These are phyloP conservation scores for Casuarina glauca DNA, from an alignment of 306 rosid genomes.

Conservation along the genomic window DNA sequence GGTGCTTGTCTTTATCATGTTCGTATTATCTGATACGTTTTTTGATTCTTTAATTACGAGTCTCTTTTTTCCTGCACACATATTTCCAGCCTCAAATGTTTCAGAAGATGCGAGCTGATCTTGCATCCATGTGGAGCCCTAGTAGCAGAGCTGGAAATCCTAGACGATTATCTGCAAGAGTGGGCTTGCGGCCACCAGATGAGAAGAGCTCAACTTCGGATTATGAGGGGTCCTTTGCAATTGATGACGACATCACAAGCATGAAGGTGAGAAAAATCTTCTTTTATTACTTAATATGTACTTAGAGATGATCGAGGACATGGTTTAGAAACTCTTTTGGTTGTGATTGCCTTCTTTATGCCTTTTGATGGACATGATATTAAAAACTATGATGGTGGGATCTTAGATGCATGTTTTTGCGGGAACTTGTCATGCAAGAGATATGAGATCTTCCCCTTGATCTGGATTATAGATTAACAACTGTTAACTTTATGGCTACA, in stretches of 20 bases:
- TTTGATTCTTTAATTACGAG: constrained; percentile 6
- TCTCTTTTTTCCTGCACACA: constrained; percentile 29
- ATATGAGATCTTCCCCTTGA: background rate
- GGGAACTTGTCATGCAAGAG: background rate
- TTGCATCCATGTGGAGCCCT: constrained; percentile 89
- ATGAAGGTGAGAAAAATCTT: constrained; percentile 59
- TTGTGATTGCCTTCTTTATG: constrained; percentile 18
- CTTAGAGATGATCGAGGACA: constrained; percentile 11
- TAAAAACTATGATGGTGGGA: background rate
- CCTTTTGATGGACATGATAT: background rate
- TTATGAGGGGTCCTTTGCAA: constrained; percentile 39
- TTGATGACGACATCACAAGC: constrained; percentile 59
- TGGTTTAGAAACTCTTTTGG: constrained; percentile 9
- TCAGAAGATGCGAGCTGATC: constrained; percentile 80
- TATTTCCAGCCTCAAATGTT: constrained; percentile 80
- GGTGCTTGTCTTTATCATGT: background rate
- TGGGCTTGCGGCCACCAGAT: constrained; percentile 41
- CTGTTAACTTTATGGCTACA: background rate
- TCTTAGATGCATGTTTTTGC: background rate
- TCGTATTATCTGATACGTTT: background rate
- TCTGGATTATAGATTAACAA: background rate
- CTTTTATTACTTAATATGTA: constrained; percentile 13
- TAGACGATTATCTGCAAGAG: constrained; percentile 51
- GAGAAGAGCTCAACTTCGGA: constrained; percentile 43
- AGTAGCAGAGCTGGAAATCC: constrained; percentile 54